Evolutionary conservation across 2,329 filamentous ascomycete species (phyloP).

Genomic region (Phialophora macrospora): DNA sequence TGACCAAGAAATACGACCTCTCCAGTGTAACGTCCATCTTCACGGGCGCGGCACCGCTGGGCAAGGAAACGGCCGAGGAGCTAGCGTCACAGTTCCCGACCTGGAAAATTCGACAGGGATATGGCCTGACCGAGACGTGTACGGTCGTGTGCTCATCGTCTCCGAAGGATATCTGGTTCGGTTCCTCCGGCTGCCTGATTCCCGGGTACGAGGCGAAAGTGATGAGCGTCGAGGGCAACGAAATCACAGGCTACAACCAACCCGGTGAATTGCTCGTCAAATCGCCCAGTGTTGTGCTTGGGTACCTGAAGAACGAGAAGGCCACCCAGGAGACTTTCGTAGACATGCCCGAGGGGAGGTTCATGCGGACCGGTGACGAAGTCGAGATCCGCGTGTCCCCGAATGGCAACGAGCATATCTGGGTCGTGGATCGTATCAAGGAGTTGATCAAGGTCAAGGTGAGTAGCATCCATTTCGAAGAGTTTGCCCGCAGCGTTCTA

Average conservation of each 20-base stretch:
- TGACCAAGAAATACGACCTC: slow-evolving; percentile 71
- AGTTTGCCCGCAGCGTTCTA: slow-evolving; percentile 7
- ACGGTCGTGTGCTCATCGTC: slow-evolving; percentile 69
- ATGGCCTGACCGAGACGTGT: slow-evolving; percentile 77
- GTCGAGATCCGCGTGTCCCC: slow-evolving; percentile 69
- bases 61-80: slow-evolving; percentile 71
- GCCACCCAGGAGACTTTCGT: slow-evolving; percentile 79
- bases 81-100: slow-evolving; percentile 65
- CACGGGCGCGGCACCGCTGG: slow-evolving; percentile 78
- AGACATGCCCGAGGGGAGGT: slow-evolving; percentile 65
- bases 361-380: slow-evolving; percentile 86
- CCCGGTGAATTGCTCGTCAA: slow-evolving; percentile 83
- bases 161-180: slow-evolving; percentile 67
- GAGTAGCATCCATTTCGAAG: slow-evolving; percentile 46
- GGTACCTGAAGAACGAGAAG: slow-evolving; percentile 84
- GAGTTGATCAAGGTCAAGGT: slow-evolving; percentile 80
- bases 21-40: slow-evolving; percentile 69
- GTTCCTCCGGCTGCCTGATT: slow-evolving; percentile 72
- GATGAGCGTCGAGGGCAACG: slow-evolving; percentile 69
- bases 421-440: slow-evolving; percentile 72
- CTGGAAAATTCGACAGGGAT: slow-evolving; percentile 72
- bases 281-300: slow-evolving; percentile 75
- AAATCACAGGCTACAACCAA: slow-evolving; percentile 72
- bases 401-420: slow-evolving; percentile 76
- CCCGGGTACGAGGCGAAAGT: slow-evolving; percentile 70